Evolutionary conservation across 163 green algal species (phyloP).

Genomic region (Chlamydomonas reinhardtii): DNA sequence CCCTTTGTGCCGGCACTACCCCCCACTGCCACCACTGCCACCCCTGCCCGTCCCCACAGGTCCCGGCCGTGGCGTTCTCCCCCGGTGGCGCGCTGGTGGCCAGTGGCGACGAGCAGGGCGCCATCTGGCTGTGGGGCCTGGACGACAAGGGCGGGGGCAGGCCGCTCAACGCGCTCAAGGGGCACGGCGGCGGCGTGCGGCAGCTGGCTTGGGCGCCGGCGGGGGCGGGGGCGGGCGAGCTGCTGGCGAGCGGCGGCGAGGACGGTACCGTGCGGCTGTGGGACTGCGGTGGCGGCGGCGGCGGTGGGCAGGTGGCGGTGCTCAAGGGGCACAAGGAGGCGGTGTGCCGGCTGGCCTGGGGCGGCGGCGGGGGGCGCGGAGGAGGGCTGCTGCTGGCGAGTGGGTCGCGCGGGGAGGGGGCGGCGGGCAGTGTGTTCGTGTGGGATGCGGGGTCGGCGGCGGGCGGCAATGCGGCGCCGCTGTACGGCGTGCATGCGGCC

Average conservation of each 20-base stretch:
- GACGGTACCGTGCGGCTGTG: slow-evolving; percentile 84
- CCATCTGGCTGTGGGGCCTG: slow-evolving; percentile 28
- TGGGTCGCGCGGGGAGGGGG: slow-evolving; percentile 16
- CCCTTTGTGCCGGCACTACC: too few relatives aligned
- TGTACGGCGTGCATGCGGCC: slow-evolving; percentile 37
- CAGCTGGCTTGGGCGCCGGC: slow-evolving; percentile 82
- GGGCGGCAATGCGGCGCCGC: not conserved
- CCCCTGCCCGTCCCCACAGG: not conserved
- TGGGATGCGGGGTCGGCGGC: not conserved
- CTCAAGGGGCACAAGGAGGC: slow-evolving; percentile 13
- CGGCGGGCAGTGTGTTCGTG: slow-evolving; percentile 14
- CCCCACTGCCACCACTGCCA: too few relatives aligned
- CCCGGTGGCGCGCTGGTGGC: not conserved
- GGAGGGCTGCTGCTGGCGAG: slow-evolving; percentile 12
- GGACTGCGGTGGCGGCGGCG: slow-evolving; percentile 60
- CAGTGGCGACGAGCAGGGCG: not conserved
- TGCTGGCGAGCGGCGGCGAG: slow-evolving; percentile 79
- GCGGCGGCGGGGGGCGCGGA: not conserved
- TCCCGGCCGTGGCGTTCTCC: slow-evolving; percentile 62
- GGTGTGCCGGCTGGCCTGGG: slow-evolving; percentile 12
- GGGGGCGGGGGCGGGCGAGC: slow-evolving; percentile 75
- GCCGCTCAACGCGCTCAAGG: not conserved
- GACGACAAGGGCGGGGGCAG: not conserved
- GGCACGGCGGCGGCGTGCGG: not conserved
- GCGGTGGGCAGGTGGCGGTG: slow-evolving; percentile 56